Evolutionary conservation across 352 stramenopile genomes (phyloP).

Genomic region (Globisporangium middletonii): DNA sequence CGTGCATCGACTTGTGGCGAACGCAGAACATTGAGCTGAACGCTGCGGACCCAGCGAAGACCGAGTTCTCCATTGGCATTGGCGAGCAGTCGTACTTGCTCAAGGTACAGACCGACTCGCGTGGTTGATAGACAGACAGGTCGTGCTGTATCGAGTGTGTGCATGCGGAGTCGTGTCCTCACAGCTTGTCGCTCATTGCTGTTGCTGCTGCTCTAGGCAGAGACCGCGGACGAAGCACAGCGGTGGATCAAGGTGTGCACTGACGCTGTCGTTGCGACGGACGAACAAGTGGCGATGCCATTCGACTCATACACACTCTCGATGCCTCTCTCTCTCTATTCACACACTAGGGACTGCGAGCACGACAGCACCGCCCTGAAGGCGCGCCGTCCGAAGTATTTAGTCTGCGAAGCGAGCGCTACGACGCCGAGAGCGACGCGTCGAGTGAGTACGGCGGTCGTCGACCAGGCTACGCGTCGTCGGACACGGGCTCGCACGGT

Average conservation of each 20-base stretch:
- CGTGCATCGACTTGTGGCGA: constrained; percentile 85
- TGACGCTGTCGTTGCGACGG: constrained; percentile 3
- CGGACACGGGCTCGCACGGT: constrained; percentile 54
- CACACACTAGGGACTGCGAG: constrained; percentile 46
- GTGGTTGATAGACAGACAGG: no score
- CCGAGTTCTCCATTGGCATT: constrained; percentile 84
- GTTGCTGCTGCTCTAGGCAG: constrained; percentile 25
- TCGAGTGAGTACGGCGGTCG: constrained; percentile 68
- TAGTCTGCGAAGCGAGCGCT: constrained; percentile 73
- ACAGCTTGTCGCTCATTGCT: not conserved
- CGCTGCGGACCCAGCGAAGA: constrained; percentile 37
- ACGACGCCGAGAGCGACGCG: constrained; percentile 78
- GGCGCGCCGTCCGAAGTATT: constrained; percentile 73
- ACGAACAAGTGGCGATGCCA: no score
- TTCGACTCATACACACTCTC: not conserved
- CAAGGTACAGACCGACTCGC: constrained; percentile 25
- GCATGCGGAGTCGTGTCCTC: not conserved
- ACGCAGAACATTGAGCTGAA: constrained; percentile 78
- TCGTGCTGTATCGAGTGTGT: not conserved
- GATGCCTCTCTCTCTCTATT: not conserved
- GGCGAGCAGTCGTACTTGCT: constrained; percentile 84
- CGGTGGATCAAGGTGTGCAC: constrained; percentile 43
- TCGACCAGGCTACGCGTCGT: constrained; percentile 44
- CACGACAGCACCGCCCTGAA: constrained; percentile 65
- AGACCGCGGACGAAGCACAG: constrained; percentile 58